Evolutionary conservation across 1,284 basidiomycete genomes (phyloP).

Genomic region (Rhodotorula sp.): DNA sequence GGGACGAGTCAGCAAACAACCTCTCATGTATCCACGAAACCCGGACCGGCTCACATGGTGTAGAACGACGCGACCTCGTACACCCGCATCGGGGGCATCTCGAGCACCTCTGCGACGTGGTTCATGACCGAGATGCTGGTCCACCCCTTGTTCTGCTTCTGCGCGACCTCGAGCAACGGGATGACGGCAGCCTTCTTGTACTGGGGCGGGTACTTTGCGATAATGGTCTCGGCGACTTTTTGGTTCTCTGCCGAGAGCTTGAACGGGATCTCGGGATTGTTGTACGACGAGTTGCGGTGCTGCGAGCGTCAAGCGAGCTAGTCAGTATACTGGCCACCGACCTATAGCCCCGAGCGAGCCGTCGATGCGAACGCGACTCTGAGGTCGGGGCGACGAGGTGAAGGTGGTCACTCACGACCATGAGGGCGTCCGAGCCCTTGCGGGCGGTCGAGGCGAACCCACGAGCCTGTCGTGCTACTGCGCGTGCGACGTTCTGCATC

Average conservation of each 20-base stretch:
- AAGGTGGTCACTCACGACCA: constrained; percentile 20
- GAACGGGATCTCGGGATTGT: constrained; percentile 68
- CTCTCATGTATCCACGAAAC: neutral
- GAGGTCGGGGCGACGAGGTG: neutral
- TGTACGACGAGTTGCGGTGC: constrained; percentile 42
- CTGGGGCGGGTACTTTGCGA: constrained; percentile 88
- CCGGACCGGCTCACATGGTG: constrained; percentile 99
- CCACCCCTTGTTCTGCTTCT: constrained; percentile 98
- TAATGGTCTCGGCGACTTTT: constrained; percentile 82
- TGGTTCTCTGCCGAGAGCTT: constrained; percentile 77
- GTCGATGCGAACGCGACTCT: neutral
- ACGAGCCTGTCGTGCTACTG: constrained; percentile 17
- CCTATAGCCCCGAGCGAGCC: neutral
- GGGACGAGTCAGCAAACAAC: constrained; percentile 3
- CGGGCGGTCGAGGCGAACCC: constrained; percentile 20
- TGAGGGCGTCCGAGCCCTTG: constrained; percentile 14
- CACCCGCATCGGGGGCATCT: constrained; percentile 97
- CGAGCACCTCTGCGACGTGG: constrained; percentile 80
- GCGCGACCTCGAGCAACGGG: constrained; percentile 91
- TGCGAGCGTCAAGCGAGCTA: neutral
- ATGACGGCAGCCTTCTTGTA: constrained; percentile 69
- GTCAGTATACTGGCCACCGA: neutral
- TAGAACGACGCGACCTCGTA: constrained; percentile 99
- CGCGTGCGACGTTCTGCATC: constrained; percentile 11
- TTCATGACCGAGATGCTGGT: constrained; percentile 99